A percentile compares a stretch with the other conserved stretches of the same genome.
Evolutionary conservation across 352 stramenopile species (phyloP).

Genomic region (Phytophthora niederhauseri): DNA sequence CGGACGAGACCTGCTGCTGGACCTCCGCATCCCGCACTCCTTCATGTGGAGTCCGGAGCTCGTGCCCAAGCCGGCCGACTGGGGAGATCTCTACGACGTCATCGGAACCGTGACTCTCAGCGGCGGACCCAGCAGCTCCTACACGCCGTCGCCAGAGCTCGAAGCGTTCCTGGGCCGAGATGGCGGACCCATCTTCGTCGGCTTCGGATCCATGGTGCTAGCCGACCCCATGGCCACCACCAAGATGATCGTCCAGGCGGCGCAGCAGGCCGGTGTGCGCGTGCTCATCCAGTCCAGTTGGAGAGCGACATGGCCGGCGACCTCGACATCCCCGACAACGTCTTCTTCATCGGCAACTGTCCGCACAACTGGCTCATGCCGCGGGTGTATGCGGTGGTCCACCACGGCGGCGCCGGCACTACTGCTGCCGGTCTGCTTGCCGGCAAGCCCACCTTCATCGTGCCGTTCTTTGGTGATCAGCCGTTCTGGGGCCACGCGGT

Average conservation of each 20-base stretch:
- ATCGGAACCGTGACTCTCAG: conserved; percentile 24
- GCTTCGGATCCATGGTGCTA: conserved; percentile 94
- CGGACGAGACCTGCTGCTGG: conserved; percentile 15
- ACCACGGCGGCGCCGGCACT: conserved; percentile 84
- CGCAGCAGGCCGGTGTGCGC: conserved; percentile 55
- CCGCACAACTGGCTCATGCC: conserved; percentile 93
- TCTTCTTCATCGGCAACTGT: conserved; percentile 73
- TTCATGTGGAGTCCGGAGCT: conserved; percentile 31
- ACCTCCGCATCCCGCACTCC: conserved; percentile 21
- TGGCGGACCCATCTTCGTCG: conserved; percentile 89
- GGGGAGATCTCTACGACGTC: conserved; percentile 24
- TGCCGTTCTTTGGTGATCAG: conserved; percentile 95
- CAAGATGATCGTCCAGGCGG: conserved; percentile 86
- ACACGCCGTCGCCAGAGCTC: conserved; percentile 17
- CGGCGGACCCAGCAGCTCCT: conserved; percentile 7
- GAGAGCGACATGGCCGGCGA: conserved; percentile 74
- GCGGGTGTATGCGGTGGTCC: conserved; percentile 83
- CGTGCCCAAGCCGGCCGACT: conserved; percentile 22
- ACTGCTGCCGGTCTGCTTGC: conserved; percentile 90
- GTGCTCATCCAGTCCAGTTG: conserved; percentile 91
- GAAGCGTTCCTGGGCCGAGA: conserved; percentile 44
- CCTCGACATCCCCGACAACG: conserved; percentile 47
- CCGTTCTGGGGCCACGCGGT: conserved; percentile 94
- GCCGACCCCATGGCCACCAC: conserved; percentile 66
- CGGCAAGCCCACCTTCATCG: conserved; percentile 93